Evolutionary conservation across 495 filamentous ascomycete genomes (phyloP).

Genomic region (Podospora sp.): DNA sequence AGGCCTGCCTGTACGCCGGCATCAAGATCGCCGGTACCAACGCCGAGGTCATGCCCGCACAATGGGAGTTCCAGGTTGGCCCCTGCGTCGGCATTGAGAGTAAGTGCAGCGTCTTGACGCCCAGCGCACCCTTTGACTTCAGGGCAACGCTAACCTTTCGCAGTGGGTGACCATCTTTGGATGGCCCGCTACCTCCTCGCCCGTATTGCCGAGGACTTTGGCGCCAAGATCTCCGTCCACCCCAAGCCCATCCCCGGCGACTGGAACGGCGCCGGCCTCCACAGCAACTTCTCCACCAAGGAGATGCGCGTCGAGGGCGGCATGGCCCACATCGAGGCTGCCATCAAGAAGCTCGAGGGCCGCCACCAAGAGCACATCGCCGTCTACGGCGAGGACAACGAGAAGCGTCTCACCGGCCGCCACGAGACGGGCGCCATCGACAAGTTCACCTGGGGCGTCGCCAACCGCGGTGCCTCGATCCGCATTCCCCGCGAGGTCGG

Average conservation of each 20-base stretch:
- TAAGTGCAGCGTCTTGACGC: conserved; percentile 8
- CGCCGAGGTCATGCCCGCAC: conserved; percentile 89
- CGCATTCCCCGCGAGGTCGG: conserved; percentile 90
- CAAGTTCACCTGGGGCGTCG: conserved; percentile 91
- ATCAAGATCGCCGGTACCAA: conserved; percentile 98
- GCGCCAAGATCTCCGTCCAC: conserved; percentile 91
- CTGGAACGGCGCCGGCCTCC: conserved; percentile 99
- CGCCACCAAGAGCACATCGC: conserved; percentile 95
- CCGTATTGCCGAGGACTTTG: conserved; percentile 96
- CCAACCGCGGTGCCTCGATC: conserved; percentile 87
- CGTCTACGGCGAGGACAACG: conserved; percentile 97
- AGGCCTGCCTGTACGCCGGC: conserved; percentile 88
- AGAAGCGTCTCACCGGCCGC: conserved; percentile 82
- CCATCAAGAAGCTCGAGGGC: conserved; percentile 66
- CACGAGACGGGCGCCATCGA: conserved; percentile 95
- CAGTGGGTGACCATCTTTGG: conserved; percentile 91
- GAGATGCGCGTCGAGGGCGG: conserved; percentile 88
- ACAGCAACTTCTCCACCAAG: conserved; percentile 88
- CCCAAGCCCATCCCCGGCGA: conserved; percentile 99
- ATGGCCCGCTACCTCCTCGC: conserved; percentile 93
- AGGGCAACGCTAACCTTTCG: conserved; percentile 21
- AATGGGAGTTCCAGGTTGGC: conserved; percentile 99
- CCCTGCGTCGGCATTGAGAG: conserved; percentile 85
- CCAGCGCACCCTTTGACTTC: too few species aligned
- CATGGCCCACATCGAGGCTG: conserved; percentile 87